Base-by-base conservation (phyloP, 148 eudicot species). In the Arbutus unedo region DNA sequence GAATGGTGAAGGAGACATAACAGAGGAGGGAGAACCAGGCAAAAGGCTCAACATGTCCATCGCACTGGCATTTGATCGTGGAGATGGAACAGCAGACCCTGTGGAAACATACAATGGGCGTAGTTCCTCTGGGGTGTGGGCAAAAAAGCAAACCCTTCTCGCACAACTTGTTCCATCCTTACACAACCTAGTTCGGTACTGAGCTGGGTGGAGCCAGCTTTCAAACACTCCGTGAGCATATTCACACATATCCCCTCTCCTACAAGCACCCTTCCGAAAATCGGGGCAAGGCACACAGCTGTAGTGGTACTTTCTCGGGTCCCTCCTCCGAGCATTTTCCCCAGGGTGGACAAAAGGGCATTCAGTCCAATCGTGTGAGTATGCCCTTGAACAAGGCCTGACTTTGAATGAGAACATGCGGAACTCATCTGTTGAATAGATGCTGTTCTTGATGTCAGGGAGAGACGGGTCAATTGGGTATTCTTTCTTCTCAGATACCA, bases 341-440 rank as follows among this genome's bases (percentile, higher is more conserved):
- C 98, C 95, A 21, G 98, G 98, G 80, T 92, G 98, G 55, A 90
- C 98, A 85, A 94, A 94, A 23, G 98, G 98, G 77, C 98, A 94
- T 86, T 94, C 98, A 7, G 98, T 94, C 98, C 98, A 94, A 81
- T 94, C 98, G 82, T 94, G 98, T 2, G 98, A 92, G 60, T 94
- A 94, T 13, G 98, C 98, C 82, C 95, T 86, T 19, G 98, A 94
- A 86, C 95, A 92, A 71, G 94, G 95, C 51, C 94, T 79, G 78
- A 92, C 88, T 88, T 94, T 94, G 86, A 94, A 94, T 5, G 94
- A 92, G 85, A 91, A 94, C 98, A 94, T 93, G 2, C 94, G 93
- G 82, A 94, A 94, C 80, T 94, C 98, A 74, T 94, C 98, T 8
- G 95, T 91, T 18, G 94, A 82, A 82, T 89, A 94, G 45, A 94